phyloP scores from a whole-genome alignment of 495 filamentous ascomycete species.

The Monascus purpureus region DNA sequence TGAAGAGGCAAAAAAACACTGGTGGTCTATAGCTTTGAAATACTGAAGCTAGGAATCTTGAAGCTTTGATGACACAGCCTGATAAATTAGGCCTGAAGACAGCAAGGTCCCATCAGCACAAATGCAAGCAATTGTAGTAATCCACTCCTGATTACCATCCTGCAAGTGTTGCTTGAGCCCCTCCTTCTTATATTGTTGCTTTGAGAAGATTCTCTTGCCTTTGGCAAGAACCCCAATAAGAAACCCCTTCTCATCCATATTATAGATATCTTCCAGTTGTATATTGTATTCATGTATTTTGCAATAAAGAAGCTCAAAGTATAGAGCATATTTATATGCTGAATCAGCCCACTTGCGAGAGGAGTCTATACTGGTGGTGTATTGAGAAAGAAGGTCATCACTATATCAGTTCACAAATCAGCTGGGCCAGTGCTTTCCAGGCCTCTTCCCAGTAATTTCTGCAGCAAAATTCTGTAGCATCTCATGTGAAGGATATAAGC shows the following conservation, averaged over 20 bases:
- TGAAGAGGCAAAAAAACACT: not conserved
- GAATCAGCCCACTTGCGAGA: conserved; percentile 1
- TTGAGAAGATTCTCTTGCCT: conserved; percentile 2
- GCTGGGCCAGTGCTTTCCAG: not conserved
- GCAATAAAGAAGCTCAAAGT: conserved; percentile 3
- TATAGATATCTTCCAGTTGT: conserved; percentile 4
- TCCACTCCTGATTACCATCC: conserved; percentile 1
- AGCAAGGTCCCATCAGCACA: conserved; percentile 1
- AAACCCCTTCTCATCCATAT: conserved; percentile 10
- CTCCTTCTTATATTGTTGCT: not conserved
- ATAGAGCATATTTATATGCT: conserved; percentile 3
- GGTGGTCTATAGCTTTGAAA: not conserved
- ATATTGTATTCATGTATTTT: conserved; percentile 4
- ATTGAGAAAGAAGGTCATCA: not conserved
- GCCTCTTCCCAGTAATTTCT: not conserved
- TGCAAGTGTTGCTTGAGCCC: conserved; percentile 1
- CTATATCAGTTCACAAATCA: not conserved
- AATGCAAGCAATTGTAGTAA: conserved; percentile 3
- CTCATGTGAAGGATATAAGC: not conserved
- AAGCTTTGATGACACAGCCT: not conserved
- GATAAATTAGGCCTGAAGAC: not conserved
- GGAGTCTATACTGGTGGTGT: not conserved
- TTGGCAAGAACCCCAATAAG: conserved; percentile 2
- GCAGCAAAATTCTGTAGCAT: conserved; percentile 1
- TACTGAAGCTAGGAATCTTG: conserved; percentile 1